phyloP scores from a whole-genome alignment of 495 filamentous ascomycete genomes.

The Glarea lozoyensis region DNA sequence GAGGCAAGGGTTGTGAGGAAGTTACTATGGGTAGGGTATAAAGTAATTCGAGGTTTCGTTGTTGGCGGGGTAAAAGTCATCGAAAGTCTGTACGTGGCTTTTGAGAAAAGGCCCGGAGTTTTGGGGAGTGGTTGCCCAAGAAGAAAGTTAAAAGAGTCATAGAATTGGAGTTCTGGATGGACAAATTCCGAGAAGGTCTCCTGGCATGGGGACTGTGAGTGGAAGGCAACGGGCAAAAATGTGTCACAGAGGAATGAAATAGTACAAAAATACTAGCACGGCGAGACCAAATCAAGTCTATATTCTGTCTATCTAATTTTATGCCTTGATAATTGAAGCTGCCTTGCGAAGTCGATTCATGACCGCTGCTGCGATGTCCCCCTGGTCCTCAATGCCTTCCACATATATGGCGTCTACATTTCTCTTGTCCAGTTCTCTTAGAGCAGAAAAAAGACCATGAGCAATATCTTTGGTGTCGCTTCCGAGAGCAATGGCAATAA shows the following conservation, averaged over 20 bases:
- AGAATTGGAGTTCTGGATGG: conserved; percentile 1
- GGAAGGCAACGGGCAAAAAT: neutral
- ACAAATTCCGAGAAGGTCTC: neutral
- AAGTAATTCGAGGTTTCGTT: no score
- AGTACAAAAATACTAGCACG: no score
- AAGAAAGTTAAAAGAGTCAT: no score
- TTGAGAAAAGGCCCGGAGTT: no score
- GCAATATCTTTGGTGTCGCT: conserved; percentile 62
- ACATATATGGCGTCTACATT: conserved; percentile 82
- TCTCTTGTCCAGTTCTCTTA: conserved; percentile 74
- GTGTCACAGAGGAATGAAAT: neutral
- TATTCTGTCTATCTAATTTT: neutral
- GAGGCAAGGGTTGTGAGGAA: conserved; percentile 49
- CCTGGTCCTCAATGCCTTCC: conserved; percentile 77
- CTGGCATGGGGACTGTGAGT: conserved; percentile 3
- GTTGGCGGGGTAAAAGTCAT: no score
- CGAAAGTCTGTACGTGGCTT: no score
- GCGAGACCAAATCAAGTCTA: neutral
- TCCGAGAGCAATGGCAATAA: conserved; percentile 59
- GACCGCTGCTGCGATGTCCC: conserved; percentile 80
- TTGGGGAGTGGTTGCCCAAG: no score
- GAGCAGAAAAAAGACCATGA: conserved; percentile 74
- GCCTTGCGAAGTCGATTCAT: conserved; percentile 96
- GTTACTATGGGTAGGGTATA: no score
- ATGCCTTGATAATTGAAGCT: conserved; percentile 41